These are phyloP conservation scores for Arxiozyma bovina DNA, from an alignment of 1,139 yeast species.

Conservation along the genomic window DNA sequence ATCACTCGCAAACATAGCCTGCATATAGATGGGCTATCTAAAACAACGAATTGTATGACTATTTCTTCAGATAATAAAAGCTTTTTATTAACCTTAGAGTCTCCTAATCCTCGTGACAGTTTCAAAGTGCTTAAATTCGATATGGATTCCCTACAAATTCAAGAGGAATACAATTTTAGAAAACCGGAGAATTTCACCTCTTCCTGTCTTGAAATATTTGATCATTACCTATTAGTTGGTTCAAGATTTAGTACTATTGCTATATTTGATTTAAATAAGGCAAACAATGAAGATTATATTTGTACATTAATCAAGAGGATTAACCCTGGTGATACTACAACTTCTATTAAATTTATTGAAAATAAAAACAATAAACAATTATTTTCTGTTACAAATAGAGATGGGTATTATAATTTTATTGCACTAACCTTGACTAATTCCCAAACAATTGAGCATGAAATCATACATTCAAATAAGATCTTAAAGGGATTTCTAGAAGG, in stretches of 20 bases:
- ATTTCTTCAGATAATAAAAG: slow-evolving; percentile 19
- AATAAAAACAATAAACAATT: slow-evolving; percentile 16
- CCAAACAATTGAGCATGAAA: slow-evolving; percentile 13
- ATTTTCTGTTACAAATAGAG: slow-evolving; percentile 48
- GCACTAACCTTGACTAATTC: slow-evolving; percentile 11
- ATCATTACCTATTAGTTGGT: slow-evolving; percentile 47
- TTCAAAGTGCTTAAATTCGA: slow-evolving; percentile 41
- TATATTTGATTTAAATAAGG: slow-evolving; percentile 38
- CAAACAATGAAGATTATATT: slow-evolving; percentile 14
- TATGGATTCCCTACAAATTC: slow-evolving; percentile 18
- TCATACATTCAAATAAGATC: slow-evolving; percentile 53
- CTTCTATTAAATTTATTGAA: slow-evolving; percentile 42
- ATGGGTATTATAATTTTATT: slow-evolving; percentile 48
- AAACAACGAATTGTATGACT: slow-evolving; percentile 47
- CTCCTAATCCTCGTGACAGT: slow-evolving; percentile 59
- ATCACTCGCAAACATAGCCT: slow-evolving; percentile 10
- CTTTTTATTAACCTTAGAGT: slow-evolving; percentile 43
- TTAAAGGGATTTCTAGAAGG: slow-evolving; percentile 80
- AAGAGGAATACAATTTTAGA: slow-evolving; percentile 17
- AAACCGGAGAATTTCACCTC: slow-evolving; percentile 49
- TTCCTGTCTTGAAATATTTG: slow-evolving; percentile 45
- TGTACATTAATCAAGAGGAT: slow-evolving; percentile 39
- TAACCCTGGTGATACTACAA: slow-evolving; percentile 66
- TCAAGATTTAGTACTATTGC: slow-evolving; percentile 64
- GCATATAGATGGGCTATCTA: slow-evolving; percentile 31